A percentile compares a stretch with the other conserved stretches of the same genome.
Conservation (phyloP, 805 yeast genomes). For the Candida sithepensis region DNA sequence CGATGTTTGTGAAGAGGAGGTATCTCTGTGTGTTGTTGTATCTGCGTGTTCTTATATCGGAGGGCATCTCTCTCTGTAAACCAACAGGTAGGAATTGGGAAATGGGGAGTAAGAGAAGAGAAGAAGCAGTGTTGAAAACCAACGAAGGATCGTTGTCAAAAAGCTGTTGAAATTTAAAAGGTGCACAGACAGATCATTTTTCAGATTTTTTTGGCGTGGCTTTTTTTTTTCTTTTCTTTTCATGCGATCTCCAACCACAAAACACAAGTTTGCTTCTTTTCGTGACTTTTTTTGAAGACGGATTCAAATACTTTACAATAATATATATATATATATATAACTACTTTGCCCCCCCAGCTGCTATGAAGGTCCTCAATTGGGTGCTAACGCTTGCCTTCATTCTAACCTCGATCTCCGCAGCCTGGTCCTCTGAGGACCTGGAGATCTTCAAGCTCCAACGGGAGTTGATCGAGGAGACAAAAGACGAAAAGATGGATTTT, state of each 20-base stretch:
- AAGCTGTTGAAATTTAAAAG: no score
- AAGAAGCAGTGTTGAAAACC: no score
- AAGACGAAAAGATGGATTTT: slow-evolving; percentile 46
- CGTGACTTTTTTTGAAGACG: no score
- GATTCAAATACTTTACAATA: no score
- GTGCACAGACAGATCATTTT: no score
- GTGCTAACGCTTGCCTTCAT: slow-evolving; percentile 4
- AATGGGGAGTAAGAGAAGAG: neutral
- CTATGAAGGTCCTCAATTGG: slow-evolving; percentile 14
- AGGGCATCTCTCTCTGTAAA: neutral
- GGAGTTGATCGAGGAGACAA: slow-evolving; percentile 61
- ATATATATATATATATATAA: neutral
- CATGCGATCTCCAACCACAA: no score
- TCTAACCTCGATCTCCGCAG: slow-evolving; percentile 5
- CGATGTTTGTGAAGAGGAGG: slow-evolving; percentile 19
- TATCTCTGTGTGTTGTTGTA: slow-evolving; percentile 24
- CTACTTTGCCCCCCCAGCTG: neutral
- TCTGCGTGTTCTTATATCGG: slow-evolving; percentile 7
- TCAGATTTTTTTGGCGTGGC: no score
- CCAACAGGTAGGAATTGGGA: neutral
- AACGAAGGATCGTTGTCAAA: no score
- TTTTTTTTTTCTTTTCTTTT: no score
- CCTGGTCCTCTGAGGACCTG: slow-evolving; percentile 52
- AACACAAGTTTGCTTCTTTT: no score
- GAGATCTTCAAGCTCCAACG: slow-evolving; percentile 70